Base-by-base conservation (phyloP, 768 basidiomycete species). In the Tylopilus felleus region DNA sequence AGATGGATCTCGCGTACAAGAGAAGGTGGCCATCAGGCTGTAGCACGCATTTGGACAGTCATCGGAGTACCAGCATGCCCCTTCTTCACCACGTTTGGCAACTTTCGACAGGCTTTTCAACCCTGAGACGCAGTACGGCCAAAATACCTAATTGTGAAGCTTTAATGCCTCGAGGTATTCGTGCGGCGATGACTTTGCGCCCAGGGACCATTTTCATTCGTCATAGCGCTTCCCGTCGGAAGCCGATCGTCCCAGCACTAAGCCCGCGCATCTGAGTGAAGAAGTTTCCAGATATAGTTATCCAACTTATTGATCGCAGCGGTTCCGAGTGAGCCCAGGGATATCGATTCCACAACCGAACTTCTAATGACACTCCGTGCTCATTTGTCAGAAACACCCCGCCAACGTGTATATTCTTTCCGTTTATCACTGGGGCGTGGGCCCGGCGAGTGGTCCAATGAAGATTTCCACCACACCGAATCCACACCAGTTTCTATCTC, bases 151-250 rank as follows among this genome's bases (percentile, higher is more conserved):
- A 71, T 53, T 49, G 60, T 41, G 56, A 69, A 65, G 33, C 33
- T 28, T 59, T 59, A 51, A 8, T 33, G 56, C 69, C 69, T 71
- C 69, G 68, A 68, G 69, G 69, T 59, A 60, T 66, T 31, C 51
- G 68, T 70, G 70, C 61, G 68, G 66, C 64, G 52, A 53, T 46
- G 39, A 55, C 49, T 55, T 68, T 70, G 62, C 68, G 66, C 60
- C 62, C 54, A 60, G 60, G 58, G 56, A 60, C 60, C 31, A 47
- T 22, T 56, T 59, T 56, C 45, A 62, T 60, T 68, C 64, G 65
- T 68, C 70, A 71, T 65, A 47, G 54, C 19, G 43, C 60, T 63
- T 51, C 66, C n/a, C 58, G 61, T 57, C 63, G 56, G 69, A 65
- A 58, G 43, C 57, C 51, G 59, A 59, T 70, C 58, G 42, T 46